phyloP scores from a whole-genome alignment of 192 early-diverging fungal species.

The Entrophospora sp. region DNA sequence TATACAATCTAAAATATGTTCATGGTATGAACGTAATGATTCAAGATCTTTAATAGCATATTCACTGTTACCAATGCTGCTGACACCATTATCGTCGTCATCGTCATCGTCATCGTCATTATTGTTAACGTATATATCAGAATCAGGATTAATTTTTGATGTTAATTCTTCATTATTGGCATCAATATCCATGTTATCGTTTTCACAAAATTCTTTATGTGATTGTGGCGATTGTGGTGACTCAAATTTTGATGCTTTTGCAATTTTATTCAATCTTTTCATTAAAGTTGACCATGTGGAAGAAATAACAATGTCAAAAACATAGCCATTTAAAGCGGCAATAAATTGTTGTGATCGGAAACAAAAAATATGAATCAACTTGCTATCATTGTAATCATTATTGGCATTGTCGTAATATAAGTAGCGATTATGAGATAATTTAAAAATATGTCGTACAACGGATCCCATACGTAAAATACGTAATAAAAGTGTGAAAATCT shows the following conservation, averaged over 20 bases:
- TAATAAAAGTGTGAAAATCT: constrained; percentile 43
- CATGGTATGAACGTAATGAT: constrained; percentile 34
- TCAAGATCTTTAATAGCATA: constrained; percentile 28
- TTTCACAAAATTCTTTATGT: neutral
- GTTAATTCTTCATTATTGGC: no score
- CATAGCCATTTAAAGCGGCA: constrained; percentile 33
- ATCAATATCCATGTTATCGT: neutral
- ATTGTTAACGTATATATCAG: no score
- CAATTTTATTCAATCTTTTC: constrained; percentile 23
- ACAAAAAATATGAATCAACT: constrained; percentile 29
- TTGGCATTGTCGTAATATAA: neutral
- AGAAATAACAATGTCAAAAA: constrained; percentile 32
- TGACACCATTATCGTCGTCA: neutral
- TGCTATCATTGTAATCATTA: constrained; percentile 6
- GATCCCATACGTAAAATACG: constrained; percentile 31
- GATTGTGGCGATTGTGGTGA: neutral
- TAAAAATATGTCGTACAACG: constrained; percentile 27
- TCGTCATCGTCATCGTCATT: constrained; percentile 15
- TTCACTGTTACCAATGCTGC: neutral
- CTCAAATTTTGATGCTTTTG: constrained; percentile 20
- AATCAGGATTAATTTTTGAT: no score
- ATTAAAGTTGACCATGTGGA: constrained; percentile 39
- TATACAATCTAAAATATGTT: constrained; percentile 38
- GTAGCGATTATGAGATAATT: constrained; percentile 24
- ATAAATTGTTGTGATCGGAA: constrained; percentile 44